These are phyloP conservation scores for Entomortierella parvispora DNA, from an alignment of 192 early-diverging fungal genomes.

Conservation along the genomic window DNA sequence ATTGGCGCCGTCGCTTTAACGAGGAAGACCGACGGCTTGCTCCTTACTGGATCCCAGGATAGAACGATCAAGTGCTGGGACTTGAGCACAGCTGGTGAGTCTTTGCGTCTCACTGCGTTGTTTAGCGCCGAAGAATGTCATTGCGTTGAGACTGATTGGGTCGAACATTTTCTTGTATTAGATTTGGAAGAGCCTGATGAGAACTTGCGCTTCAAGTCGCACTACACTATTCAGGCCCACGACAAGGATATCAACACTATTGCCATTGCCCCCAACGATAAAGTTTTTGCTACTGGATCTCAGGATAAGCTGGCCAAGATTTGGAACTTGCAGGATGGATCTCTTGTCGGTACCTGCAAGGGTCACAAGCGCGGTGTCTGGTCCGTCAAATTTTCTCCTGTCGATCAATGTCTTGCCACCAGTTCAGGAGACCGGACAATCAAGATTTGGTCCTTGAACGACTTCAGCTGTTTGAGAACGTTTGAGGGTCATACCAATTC, in stretches of 20 bases:
- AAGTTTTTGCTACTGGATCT: constrained; percentile 91
- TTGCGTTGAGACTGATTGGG: no score
- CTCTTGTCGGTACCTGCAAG: constrained; percentile 78
- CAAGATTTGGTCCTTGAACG: constrained; percentile 93
- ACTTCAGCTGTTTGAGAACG: constrained; percentile 88
- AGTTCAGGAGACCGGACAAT: constrained; percentile 94
- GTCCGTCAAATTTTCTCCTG: constrained; percentile 93
- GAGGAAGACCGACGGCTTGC: constrained; percentile 68
- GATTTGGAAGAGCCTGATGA: constrained; percentile 52
- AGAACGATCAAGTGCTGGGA: constrained; percentile 97
- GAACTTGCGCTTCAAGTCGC: constrained; percentile 66
- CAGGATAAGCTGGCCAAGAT: constrained; percentile 96
- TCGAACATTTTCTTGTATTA: constrained; percentile 1
- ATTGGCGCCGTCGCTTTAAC: constrained; percentile 90
- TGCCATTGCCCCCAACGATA: constrained; percentile 89
- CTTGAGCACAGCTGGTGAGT: constrained; percentile 62
- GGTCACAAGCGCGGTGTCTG: constrained; percentile 98
- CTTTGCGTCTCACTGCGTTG: background rate
- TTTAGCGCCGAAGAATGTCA: no score
- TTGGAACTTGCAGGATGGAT: constrained; percentile 88
- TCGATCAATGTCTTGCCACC: constrained; percentile 93
- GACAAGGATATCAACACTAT: constrained; percentile 98
- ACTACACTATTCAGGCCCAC: constrained; percentile 94
- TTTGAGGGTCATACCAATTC: constrained; percentile 99
- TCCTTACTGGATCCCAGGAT: constrained; percentile 92